phyloP scores from a whole-genome alignment of 768 basidiomycete genomes.

The Leccinum obscurum region DNA sequence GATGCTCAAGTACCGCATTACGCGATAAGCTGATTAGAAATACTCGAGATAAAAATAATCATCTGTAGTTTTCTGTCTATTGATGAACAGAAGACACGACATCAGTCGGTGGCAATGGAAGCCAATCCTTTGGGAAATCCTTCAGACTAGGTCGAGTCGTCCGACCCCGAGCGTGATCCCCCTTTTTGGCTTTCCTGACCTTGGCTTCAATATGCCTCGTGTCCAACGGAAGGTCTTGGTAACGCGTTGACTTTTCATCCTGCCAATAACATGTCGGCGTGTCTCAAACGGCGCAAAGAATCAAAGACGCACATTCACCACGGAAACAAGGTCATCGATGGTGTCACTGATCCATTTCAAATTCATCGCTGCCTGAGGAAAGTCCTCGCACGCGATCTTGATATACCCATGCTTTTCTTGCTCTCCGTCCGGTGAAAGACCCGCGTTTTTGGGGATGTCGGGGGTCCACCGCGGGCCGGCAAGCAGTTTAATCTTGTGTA shows the following conservation, averaged over 20 bases:
- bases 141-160: conserved; percentile 61
- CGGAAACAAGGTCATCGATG: conserved; percentile 72
- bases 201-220: conserved; percentile 75
- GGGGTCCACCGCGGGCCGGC: conserved; percentile 88
- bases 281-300: conserved; percentile 5
- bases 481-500: conserved; percentile 85
- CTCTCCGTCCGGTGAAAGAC: conserved; percentile 44
- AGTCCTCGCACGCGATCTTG: conserved; percentile 90
- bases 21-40: conserved; percentile 3
- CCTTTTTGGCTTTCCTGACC: conserved; percentile 68
- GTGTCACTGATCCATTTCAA: conserved; percentile 92
- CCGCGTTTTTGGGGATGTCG: conserved; percentile 68
- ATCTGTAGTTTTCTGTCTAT: conserved; percentile 9
- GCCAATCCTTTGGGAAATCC: conserved; percentile 88
- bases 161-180: conserved; percentile 62
- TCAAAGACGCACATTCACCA: conserved; percentile 73
- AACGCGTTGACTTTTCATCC: conserved; percentile 39
- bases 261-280: conserved; percentile 19
- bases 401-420: conserved; percentile 73
- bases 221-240: conserved; percentile 77
- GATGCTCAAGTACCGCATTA: background rate
- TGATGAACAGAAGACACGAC: conserved; percentile 2
- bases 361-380: conserved; percentile 81
- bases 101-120: conserved; percentile 40
- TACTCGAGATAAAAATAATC: conserved; percentile 3